These are phyloP conservation scores for Tarenaya hassleriana DNA, from an alignment of 345 rosid genomes.

Conservation along the genomic window DNA sequence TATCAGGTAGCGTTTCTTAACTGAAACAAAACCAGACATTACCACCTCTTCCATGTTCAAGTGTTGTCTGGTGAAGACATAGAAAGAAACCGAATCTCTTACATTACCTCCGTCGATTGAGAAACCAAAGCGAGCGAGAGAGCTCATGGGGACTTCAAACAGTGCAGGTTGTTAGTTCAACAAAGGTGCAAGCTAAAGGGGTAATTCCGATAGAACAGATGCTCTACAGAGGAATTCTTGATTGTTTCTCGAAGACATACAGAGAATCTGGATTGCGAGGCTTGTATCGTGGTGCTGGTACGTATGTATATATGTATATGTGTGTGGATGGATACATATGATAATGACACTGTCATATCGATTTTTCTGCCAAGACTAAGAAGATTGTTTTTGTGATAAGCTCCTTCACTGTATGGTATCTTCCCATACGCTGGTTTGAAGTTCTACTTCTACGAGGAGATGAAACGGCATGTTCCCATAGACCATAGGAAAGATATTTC, in stretches of 20 bases:
- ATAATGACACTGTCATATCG: constrained; percentile 5
- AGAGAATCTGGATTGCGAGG: constrained; percentile 73
- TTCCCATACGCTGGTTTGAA: constrained; percentile 97
- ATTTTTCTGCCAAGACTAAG: neutral
- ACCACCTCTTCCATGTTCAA: neutral
- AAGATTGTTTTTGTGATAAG: constrained; percentile 36
- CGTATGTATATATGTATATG: constrained; percentile 17
- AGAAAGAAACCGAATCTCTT: neutral
- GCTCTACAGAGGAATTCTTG: constrained; percentile 60
- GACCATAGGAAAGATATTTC: constrained; percentile 63
- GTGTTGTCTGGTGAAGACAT: too few relatives aligned
- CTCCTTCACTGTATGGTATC: constrained; percentile 89
- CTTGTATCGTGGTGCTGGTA: constrained; percentile 94
- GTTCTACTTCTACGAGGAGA: constrained; percentile 92
- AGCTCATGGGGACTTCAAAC: constrained; percentile 21
- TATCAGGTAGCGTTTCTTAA: constrained; percentile 54
- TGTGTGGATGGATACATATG: too few relatives aligned
- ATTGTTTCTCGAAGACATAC: constrained; percentile 75
- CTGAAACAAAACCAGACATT: neutral
- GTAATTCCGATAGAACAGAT: constrained; percentile 34
- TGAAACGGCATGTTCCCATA: constrained; percentile 79
- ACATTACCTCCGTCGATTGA: neutral
- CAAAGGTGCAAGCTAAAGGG: constrained; percentile 37
- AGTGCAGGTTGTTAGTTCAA: constrained; percentile 59
- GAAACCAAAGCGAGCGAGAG: neutral